Evolutionary conservation across 176 grass and related monocot species (phyloP), one percentile per base, ranked within the genome.

Genomic region (Bromus sterilis): DNA sequence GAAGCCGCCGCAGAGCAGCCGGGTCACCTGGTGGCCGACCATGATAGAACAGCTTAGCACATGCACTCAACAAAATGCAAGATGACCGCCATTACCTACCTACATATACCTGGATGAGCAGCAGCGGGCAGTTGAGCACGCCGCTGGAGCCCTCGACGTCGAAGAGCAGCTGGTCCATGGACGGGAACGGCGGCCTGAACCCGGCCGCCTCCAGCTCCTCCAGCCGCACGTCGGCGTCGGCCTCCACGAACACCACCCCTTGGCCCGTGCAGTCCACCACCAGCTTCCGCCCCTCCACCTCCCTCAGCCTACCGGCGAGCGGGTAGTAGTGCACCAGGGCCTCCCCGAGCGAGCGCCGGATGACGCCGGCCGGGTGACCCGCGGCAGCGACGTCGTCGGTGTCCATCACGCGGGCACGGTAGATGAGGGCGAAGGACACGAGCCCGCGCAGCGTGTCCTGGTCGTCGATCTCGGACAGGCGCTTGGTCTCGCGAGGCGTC

Each of bases 381-480:
- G 31, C 34, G 1, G 11, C 11, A 10, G 12, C 41, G 13, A n/a
- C 63, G 32, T 21, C 63, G 60, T 10, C 24, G 6, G 8, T 16
- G 14, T 28, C 80, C 18, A 1, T 4, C 13, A 26, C 62, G 7
- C 34, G 7, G 23, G 40, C 76, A 7, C 69, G 85, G 82, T 85
- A 93, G 16, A 90, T 40, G 37, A 82, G 39, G 24, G 80, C 5
- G 55, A 80, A 63, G 2, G 39, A 16, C 8, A 78, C 72, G 0
- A 81, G 72, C 4, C 37, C 1, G 0, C 79, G 82, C 21, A 94
- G 74, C 1, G 32, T 31, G 1, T 74, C 86, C 66, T 94, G 83
- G 86, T 88, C 91, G 56, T 94, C 91, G 64, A 91, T 80, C 79
- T 94, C 91, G 18, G 88, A 91, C 11, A 94, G 69, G 11, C 66